Evolutionary conservation across 1,139 yeast species (phyloP), one percentile per base, ranked within the genome.

Genomic region (Pneumocystis carinii): DNA sequence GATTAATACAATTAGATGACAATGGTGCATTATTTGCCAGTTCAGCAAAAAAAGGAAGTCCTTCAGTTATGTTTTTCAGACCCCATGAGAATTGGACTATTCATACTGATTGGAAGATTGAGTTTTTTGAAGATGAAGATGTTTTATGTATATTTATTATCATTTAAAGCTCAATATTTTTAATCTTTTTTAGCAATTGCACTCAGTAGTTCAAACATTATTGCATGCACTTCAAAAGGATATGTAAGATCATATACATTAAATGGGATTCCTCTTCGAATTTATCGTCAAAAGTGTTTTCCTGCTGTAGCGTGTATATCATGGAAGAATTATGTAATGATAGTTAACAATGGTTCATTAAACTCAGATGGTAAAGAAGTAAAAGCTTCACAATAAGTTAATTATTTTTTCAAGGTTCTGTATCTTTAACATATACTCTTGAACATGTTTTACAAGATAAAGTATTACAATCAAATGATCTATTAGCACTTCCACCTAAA

Each of bases 301-400:
- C 84, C 86, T 0, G 79, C 84, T 3, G 77, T 84, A 29, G 81
- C 85, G 3, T 75, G 84, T 59, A 78, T 84, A 32, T 78, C 85
- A 2, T 77, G 74, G 68, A 74, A 75, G 38, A 79, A 77, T 66
- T 76, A 77, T 63, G 72, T 82, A 41, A 74, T 83, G 70, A 76
- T 80, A 2, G 74, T 78, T 3, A 69, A 77, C 17, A 67, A 60
- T 65, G 67, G 65, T 35, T 61, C 64, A 24, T 37, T 59, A n/a
- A 67, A 60, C 55, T 68, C 69, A 27, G 66, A 67, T 37, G 68
- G 69, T 6, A 37, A 19, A 24, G 6, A 29, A 55, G n/a, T 15
- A 12, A 7, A 7, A 14, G 8, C 19, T 37, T 57, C 15, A 17
- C 15, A 19, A 19, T 27, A 12, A 27, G 29, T 19, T 57, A 29